Evolutionary conservation across 495 filamentous ascomycete species (phyloP), one percentile per base, ranked within the genome.

Genomic region (Talaromyces trachyspermus): DNA sequence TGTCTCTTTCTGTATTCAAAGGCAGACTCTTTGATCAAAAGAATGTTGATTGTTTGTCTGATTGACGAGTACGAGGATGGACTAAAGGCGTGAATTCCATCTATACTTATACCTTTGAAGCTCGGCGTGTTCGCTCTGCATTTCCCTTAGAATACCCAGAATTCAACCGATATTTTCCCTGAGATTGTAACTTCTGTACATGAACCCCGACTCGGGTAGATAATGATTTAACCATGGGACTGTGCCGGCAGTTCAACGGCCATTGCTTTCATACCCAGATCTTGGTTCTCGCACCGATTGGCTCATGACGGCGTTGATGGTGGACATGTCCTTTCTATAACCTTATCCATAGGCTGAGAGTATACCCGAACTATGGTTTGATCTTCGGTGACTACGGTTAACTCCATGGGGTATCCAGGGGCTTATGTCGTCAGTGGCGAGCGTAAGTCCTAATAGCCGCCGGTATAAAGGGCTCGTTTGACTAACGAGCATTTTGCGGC

Each of bases 141-240:
- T 18, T 10, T 29, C 27, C 42, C 27, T 14, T n/a, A 44, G n/a
- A n/a, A n/a, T n/a, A n/a, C n/a, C n/a, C n/a, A n/a, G n/a, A n/a
- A n/a, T 20, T 44, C 42, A 30, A 44, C 42, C 42, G 42, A 44
- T 12, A 10, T 20, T 32, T 22, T 23, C 27, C 39, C 42, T 17
- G 27, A 14, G 18, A 32, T 11, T 8, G 11, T 32, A 5, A 1
- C n/a, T 17, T 11, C 17, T 20, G 42, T 44, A 15, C 42, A n/a
- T 44, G 42, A 44, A 27, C 14, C n/a, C n/a, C 14, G 25, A 12
- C n/a, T n/a, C n/a, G n/a, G n/a, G n/a, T n/a, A n/a, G n/a, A n/a
- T n/a, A 20, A 20, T 30, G 27, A 22, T 7, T 8, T 32, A 14
- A 32, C 27, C 42, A 44, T 11, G 42, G 42, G 19, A 30, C 24